Conservation (phyloP, 176 grass and related monocot species). For the Puccinellia tenuiflora region DNA sequence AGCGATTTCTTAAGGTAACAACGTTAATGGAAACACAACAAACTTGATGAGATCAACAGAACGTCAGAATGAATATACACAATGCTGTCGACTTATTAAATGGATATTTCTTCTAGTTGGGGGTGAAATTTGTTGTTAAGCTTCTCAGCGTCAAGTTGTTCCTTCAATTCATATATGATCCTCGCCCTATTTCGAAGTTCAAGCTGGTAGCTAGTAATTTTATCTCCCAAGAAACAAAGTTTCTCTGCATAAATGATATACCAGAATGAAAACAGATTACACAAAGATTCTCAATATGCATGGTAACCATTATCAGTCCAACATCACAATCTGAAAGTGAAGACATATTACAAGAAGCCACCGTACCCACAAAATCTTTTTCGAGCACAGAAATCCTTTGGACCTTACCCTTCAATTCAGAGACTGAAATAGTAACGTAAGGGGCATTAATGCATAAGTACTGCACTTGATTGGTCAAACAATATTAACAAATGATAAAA, state of each 20-base stretch:
- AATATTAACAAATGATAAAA: background rate
- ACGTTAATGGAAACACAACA: slow-evolving; percentile 43
- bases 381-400: slow-evolving; percentile 61
- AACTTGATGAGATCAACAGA: slow-evolving; percentile 1
- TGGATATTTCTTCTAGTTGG: slow-evolving; percentile 82
- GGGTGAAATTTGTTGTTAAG: slow-evolving; percentile 49
- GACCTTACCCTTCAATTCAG: slow-evolving; percentile 69
- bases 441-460: background rate
- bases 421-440: slow-evolving; percentile 42
- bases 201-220: slow-evolving; percentile 53
- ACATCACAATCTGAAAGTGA: slow-evolving; percentile 10
- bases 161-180: slow-evolving; percentile 63
- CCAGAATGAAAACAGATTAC: slow-evolving; percentile 8
- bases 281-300: background rate
- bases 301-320: background rate
- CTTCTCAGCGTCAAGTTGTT: slow-evolving; percentile 51
- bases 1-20: slow-evolving; percentile 70
- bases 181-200: slow-evolving; percentile 59
- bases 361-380: slow-evolving; percentile 75
- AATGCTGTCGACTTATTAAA: slow-evolving; percentile 18
- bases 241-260: slow-evolving; percentile 45
- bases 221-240: slow-evolving; percentile 59
- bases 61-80: background rate
- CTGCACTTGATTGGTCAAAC: background rate
- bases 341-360: background rate